A percentile compares a stretch with the other conserved stretches of the same genome.
phyloP scores from a whole-genome alignment of 306 rosid species.

The Pyrus communis region DNA sequence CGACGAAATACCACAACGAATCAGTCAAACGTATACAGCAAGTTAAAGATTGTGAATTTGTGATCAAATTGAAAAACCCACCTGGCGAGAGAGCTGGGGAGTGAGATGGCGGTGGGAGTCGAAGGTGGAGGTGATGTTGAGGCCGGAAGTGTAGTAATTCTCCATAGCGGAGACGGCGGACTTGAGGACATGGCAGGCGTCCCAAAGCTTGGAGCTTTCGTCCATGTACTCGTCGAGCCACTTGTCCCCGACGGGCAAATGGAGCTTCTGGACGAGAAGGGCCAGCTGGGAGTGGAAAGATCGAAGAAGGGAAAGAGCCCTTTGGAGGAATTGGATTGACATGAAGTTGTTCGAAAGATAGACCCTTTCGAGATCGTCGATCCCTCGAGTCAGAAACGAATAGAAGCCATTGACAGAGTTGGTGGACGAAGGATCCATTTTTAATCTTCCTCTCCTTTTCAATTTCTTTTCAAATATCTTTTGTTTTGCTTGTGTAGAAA shows the following conservation, averaged over 20 bases:
- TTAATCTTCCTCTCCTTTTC: background rate
- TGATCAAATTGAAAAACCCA: slow-evolving; percentile 4
- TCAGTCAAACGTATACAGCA: background rate
- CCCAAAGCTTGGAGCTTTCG: slow-evolving; percentile 98
- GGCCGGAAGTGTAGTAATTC: slow-evolving; percentile 63
- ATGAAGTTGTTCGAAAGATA: slow-evolving; percentile 76
- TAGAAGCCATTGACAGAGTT: slow-evolving; percentile 98
- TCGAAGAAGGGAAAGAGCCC: slow-evolving; percentile 80
- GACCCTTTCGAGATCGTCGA: slow-evolving; percentile 91
- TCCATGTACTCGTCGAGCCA: slow-evolving; percentile 99
- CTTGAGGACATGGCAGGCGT: slow-evolving; percentile 91
- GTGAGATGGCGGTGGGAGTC: slow-evolving; percentile 67
- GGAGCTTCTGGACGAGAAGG: slow-evolving; percentile 89
- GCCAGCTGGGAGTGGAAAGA: slow-evolving; percentile 88
- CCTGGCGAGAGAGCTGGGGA: slow-evolving; percentile 89
- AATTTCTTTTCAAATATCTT: background rate
- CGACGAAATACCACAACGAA: background rate
- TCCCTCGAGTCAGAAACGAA: slow-evolving; percentile 76
- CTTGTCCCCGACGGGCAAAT: slow-evolving; percentile 89
- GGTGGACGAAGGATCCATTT: slow-evolving; percentile 88
- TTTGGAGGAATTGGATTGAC: slow-evolving; percentile 97
- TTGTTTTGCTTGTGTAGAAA: background rate
- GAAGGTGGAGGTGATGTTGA: slow-evolving; percentile 58
- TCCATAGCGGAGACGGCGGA: slow-evolving; percentile 86
- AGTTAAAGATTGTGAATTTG: background rate